Percentiles rank a stretch among this genome's conserved stretches.
phyloP scores from a whole-genome alignment of 495 filamentous ascomycete genomes.

The Talaromyces proteolyticus region DNA sequence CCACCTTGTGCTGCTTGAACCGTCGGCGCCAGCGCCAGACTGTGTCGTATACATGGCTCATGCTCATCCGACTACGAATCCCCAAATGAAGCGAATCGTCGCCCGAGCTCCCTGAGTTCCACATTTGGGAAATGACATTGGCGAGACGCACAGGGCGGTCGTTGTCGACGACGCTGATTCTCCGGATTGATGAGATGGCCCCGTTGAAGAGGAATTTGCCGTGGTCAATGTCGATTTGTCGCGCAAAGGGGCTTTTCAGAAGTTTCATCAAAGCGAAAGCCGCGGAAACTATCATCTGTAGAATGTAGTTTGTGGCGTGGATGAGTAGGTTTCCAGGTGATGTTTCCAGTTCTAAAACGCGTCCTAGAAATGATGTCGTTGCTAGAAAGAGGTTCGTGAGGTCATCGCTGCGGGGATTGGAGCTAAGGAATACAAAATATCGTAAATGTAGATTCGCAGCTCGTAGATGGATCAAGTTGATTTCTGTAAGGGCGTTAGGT shows the following conservation, averaged over 20 bases:
- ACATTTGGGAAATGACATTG: constrained; percentile 44
- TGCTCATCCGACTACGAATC: constrained; percentile 43
- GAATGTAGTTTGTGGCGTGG: constrained; percentile 80
- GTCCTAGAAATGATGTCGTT: constrained; percentile 44
- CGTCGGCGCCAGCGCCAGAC: constrained; percentile 44
- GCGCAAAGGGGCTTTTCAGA: constrained; percentile 71
- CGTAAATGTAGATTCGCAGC: constrained; percentile 39
- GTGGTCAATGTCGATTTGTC: constrained; percentile 61
- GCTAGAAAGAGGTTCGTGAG: constrained; percentile 63
- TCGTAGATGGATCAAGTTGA: constrained; percentile 44
- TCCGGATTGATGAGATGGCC: constrained; percentile 70
- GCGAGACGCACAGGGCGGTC: constrained; percentile 63
- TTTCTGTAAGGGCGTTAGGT: constrained; percentile 54
- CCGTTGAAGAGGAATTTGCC: constrained; percentile 70
- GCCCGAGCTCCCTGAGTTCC: constrained; percentile 33
- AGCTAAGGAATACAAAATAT: constrained; percentile 41
- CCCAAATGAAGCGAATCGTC: constrained; percentile 38
- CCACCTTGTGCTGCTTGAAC: constrained; percentile 34
- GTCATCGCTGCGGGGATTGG: constrained; percentile 61
- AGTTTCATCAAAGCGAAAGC: constrained; percentile 84
- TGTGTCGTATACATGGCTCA: constrained; percentile 46
- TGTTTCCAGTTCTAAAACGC: constrained; percentile 42
- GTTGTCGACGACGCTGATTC: constrained; percentile 76
- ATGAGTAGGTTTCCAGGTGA: constrained; percentile 50
- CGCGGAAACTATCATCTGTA: constrained; percentile 88